Base-by-base conservation (phyloP, 2,329 filamentous ascomycete genomes). In the Alternaria hordeiaustralica region DNA sequence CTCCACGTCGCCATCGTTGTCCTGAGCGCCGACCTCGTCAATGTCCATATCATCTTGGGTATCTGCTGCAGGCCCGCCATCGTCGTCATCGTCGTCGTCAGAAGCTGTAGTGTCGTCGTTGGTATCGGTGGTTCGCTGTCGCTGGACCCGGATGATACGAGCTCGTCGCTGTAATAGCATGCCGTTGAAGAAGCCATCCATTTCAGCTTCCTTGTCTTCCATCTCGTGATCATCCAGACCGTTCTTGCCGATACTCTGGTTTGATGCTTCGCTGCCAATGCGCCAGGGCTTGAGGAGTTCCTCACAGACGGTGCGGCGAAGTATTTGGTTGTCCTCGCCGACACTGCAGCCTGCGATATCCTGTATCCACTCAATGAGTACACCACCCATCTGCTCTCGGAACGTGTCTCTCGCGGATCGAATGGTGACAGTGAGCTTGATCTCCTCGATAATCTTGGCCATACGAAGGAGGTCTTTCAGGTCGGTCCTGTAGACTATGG, bases 331-430 rank as follows among this genome's bases (percentile, higher is more conserved):
- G 74, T 99, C 93, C 30, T 88, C 85, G 2, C 93, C 93, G 50
- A 97, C 92, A 57, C 89, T 91, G 79, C 94, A 97, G 28, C 94
- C 94, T 8, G 94, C 88, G 73, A 99, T 96, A 79, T 99, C 96
- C 56, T 90, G 87, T 20, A 99, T 86, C 96, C 96, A 99, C 73
- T 97, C 94, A 58, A 99, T 91, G 65, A 99, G 95, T 15, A 94
- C 93, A n/a, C 92, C 94, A 73, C 94, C 97, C 96, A 99, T 99
- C 78, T 98, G 92, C 78, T 99, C 96, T 63, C 96, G 88, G 82
- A 98, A 99, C 0, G 94, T 98, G 80, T 99, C 96, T 71, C 96
- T 88, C 6, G 96, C 89, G 10, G 95, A 97, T 47, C 96, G 89
- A 65, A 99, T 94, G 1, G 96, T 99, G 53, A 97, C 93, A 0